Evolutionary conservation across 108 stramenopile genomes (phyloP), one percentile per base, ranked within the genome.

Genomic region (Hondaea fermentalgiana): DNA sequence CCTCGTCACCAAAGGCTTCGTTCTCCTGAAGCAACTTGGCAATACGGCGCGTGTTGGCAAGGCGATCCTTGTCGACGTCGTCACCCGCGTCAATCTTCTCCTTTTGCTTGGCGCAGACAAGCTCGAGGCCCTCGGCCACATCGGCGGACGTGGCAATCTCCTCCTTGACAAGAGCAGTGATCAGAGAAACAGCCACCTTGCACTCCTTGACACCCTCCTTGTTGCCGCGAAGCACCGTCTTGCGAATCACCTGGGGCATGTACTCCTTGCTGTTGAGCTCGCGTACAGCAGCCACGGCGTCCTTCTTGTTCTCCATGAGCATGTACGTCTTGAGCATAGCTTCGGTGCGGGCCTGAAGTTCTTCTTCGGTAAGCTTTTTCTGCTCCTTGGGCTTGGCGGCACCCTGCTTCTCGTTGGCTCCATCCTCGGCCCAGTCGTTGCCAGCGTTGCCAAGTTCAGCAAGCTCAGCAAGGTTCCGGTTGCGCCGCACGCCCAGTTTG

Each of bases 271-370:
- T 83, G 76, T 47, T 53, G 19, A 83, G 44, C 76, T 83, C 51
- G 49, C 51, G 45, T 12, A 53, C 51, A 0, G 76, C 76, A 6
- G 76, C 76, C 10, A 83, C 23, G 51, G 76, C 76, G n/a, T 83
- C 76, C 49, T 53, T 47, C 76, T 83, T 83, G 76, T 83, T 83
- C 76, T 83, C 76, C 76, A 53, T 53, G 49, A 83, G 76, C 76
- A 83, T 53, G 51, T 53, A 83, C 12, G 49, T 83, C 76, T 83
- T 83, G 49, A 83, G 76, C 76, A 83, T 83, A 6, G 76, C 76
- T 23, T 83, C 76, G n/a, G 76, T 53, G 49, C 51, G 45, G 10
- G 76, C 76, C 76, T 83, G 76, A 17, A 83, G n/a, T 45, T 83
- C 76, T 45, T 83, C 76, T 6, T 83, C 51, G 51, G 76, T 83